These are phyloP conservation scores for Pilasporangium apinafurcum DNA, from an alignment of 352 stramenopile species.

Conservation along the genomic window DNA sequence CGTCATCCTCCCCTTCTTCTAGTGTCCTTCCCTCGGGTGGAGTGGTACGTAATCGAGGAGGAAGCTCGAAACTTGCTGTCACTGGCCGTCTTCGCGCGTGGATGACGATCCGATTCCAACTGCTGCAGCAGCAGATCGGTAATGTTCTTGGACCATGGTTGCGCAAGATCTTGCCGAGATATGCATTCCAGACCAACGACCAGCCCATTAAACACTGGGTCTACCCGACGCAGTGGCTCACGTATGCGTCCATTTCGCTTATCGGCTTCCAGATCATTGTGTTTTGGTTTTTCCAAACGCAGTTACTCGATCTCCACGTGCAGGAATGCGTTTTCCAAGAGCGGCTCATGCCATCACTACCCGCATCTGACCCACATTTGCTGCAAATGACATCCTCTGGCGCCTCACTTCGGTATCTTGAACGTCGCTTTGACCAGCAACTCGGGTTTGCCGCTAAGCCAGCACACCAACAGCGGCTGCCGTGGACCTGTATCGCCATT, in stretches of 20 bases:
- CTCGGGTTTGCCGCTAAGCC: conserved; percentile 10
- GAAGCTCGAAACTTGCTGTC: too few relatives aligned
- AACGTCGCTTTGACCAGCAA: conserved; percentile 64
- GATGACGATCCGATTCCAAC: too few relatives aligned
- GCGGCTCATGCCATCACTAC: conserved; percentile 24
- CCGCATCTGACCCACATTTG: conserved; percentile 16
- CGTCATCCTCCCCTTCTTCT: too few relatives aligned
- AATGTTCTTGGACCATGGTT: too few relatives aligned
- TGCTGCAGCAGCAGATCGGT: too few relatives aligned
- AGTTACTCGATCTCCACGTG: conserved; percentile 44
- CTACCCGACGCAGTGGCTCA: conserved; percentile 65
- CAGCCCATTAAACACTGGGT: conserved; percentile 47
- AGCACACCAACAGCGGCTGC: conserved; percentile 29
- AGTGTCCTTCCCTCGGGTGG: too few relatives aligned
- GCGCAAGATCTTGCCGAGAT: too few relatives aligned
- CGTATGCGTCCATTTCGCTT: conserved; percentile 41
- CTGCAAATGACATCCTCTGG: conserved; percentile 10
- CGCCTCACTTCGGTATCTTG: conserved; percentile 32
- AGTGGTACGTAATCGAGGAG: too few relatives aligned
- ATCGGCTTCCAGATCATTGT: conserved; percentile 38
- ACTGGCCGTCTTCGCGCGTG: too few relatives aligned
- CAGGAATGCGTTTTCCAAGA: conserved; percentile 66
- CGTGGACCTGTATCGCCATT: conserved; percentile 58
- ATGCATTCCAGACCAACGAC: conserved; percentile 5
- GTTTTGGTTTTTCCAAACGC: conserved; percentile 38